These are phyloP conservation scores for Juncus inflexus DNA, from an alignment of 176 grass and related monocot species.

Conservation along the genomic window DNA sequence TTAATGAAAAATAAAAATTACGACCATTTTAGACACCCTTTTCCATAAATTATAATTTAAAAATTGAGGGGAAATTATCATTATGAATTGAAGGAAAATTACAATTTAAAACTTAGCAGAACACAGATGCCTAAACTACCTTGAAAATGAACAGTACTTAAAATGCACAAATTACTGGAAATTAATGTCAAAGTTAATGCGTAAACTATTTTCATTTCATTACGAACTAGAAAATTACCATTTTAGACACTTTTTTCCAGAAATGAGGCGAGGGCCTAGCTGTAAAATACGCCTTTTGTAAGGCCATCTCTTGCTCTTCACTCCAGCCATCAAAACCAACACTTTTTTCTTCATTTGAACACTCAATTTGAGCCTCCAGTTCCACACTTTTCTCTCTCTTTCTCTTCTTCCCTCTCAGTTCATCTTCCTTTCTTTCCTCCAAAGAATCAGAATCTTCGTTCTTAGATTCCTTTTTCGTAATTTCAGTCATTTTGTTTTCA, in stretches of 20 bases:
- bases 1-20: too few relatives aligned
- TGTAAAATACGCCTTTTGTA: slow-evolving; percentile 58
- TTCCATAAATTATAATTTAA: too few relatives aligned
- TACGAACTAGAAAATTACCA: slow-evolving; percentile 49
- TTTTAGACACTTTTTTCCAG: slow-evolving; percentile 92
- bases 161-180: too few relatives aligned
- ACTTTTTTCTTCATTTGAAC: slow-evolving; percentile 5
- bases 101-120: too few relatives aligned
- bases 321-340: slow-evolving; percentile 51
- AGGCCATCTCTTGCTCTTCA: slow-evolving; percentile 55
- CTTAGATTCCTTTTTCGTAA: slow-evolving; percentile 13
- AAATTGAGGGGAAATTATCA: too few relatives aligned
- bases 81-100: too few relatives aligned
- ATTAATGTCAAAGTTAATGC: too few relatives aligned
- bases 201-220: too few relatives aligned
- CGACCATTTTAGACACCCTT: too few relatives aligned
- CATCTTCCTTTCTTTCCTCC: slow-evolving; percentile 5
- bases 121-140: too few relatives aligned
- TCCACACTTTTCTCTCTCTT: slow-evolving; percentile 33
- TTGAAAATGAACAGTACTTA: too few relatives aligned
- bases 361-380: slow-evolving; percentile 3
- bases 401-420: slow-evolving; percentile 12
- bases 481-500: neutral
- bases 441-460: slow-evolving; percentile 21
- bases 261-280: slow-evolving; percentile 85